Conservation (phyloP, 1,284 basidiomycete species). For the Bondarzewia mesenterica region DNA sequence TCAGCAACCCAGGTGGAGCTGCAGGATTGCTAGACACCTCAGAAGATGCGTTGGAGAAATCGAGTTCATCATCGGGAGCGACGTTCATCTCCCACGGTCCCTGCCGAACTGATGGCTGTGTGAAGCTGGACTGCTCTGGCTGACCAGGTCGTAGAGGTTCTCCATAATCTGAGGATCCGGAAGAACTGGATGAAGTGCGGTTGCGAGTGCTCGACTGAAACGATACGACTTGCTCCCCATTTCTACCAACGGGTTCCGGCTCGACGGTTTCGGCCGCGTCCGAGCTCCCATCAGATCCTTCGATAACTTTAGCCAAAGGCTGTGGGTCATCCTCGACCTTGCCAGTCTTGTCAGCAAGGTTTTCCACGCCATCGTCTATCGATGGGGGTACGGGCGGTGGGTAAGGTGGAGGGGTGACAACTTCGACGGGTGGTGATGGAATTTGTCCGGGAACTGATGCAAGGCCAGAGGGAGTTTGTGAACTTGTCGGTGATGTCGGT, state of each 20-base stretch:
- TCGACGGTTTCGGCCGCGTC: background rate
- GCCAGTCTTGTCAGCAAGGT: background rate
- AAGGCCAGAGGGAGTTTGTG: background rate
- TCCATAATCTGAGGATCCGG: slow-evolving; percentile 32
- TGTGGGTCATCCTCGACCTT: background rate
- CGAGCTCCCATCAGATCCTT: slow-evolving; percentile 2
- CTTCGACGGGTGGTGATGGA: background rate
- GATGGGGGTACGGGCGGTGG: background rate
- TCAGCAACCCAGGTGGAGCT: slow-evolving; percentile 46
- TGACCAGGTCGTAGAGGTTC: slow-evolving; percentile 5
- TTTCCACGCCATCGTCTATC: background rate
- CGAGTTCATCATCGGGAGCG: slow-evolving; percentile 67
- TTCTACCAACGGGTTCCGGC: background rate
- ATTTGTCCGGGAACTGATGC: background rate
- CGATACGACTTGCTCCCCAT: background rate
- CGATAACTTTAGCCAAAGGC: background rate
- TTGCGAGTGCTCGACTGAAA: slow-evolving; percentile 3
- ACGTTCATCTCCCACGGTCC: slow-evolving; percentile 50
- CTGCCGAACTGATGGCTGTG: slow-evolving; percentile 19
- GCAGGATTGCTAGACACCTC: slow-evolving; percentile 25
- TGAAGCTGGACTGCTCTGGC: slow-evolving; percentile 10
- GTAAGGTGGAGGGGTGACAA: background rate
- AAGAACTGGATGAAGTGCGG: slow-evolving; percentile 43
- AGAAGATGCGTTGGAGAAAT: slow-evolving; percentile 66
- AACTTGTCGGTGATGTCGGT: background rate